Evolutionary conservation across 1,284 basidiomycete genomes (phyloP).

Genomic region (Ceratobasidium papillatum): DNA sequence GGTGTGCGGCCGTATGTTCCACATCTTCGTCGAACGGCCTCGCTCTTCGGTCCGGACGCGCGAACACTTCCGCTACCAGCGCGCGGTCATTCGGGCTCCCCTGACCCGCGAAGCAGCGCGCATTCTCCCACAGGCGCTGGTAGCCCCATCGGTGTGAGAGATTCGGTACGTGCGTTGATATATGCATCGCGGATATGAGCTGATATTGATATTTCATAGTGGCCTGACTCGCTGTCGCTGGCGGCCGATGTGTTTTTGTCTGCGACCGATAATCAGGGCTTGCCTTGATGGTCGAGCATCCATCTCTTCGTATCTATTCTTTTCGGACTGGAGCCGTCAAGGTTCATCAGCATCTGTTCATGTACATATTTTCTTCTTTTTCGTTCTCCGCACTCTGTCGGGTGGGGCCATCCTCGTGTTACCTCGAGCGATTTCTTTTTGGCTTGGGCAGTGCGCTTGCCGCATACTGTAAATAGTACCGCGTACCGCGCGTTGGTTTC

Average conservation of each 20-base stretch:
- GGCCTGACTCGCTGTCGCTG: slow-evolving; percentile 7
- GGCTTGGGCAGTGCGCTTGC: background rate
- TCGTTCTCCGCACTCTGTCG: background rate
- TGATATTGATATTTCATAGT: background rate
- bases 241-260: slow-evolving; percentile 23
- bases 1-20: background rate
- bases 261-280: background rate
- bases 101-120: background rate
- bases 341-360: slow-evolving; percentile 5
- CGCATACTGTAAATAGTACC: background rate
- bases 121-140: background rate
- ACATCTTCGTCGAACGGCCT: slow-evolving; percentile 12
- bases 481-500: background rate
- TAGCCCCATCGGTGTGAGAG: slow-evolving; percentile 13
- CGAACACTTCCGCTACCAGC: slow-evolving; percentile 14
- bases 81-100: slow-evolving; percentile 19
- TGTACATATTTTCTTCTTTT: slow-evolving; percentile 7
- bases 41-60: slow-evolving; percentile 32
- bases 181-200: background rate
- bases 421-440: slow-evolving; percentile 6
- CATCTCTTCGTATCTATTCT: slow-evolving; percentile 11
- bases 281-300: background rate
- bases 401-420: slow-evolving; percentile 11
- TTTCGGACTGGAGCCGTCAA: slow-evolving; percentile 3
- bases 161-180: background rate